These are phyloP conservation scores for Malus hybrid DNA, from an alignment of 331 rosid genomes.

Conservation along the genomic window DNA sequence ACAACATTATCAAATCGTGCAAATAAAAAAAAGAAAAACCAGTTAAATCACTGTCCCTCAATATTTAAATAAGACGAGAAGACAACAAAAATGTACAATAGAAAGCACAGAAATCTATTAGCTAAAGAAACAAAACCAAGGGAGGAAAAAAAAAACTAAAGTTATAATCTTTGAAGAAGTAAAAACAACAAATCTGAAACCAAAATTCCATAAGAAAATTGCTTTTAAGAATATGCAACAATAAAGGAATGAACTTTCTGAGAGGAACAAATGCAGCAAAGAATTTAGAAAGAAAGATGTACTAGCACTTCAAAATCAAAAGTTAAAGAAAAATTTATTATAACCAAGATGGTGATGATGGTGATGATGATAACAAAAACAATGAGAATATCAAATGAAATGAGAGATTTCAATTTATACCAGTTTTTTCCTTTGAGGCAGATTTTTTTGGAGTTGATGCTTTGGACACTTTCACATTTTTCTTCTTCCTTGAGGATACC, in stretches of 20 bases:
- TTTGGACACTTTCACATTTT: conserved; percentile 46
- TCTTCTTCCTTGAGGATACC: conserved; percentile 81
- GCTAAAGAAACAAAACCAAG: too few species aligned
- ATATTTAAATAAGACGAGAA: background rate
- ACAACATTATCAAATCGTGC: background rate
- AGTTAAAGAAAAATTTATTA: background rate
- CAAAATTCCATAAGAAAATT: too few species aligned
- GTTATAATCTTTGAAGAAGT: too few species aligned
- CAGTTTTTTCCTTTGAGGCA: conserved; percentile 62
- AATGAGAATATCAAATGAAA: background rate
- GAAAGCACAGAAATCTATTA: too few species aligned
- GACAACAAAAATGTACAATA: background rate
- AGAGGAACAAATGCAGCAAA: too few species aligned
- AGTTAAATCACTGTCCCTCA: background rate
- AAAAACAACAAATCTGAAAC: too few species aligned
- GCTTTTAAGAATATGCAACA: too few species aligned
- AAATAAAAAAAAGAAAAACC: too few species aligned
- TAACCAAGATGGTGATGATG: background rate
- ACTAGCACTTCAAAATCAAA: background rate
- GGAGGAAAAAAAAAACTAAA: too few species aligned
- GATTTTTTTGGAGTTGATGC: conserved; percentile 40
- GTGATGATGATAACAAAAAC: background rate
- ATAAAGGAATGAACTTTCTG: too few species aligned
- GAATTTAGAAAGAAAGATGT: too few species aligned
- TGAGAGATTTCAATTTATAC: conserved; percentile 28